phyloP scores from a whole-genome alignment of 805 yeast species.

The Starmerella cellae region DNA sequence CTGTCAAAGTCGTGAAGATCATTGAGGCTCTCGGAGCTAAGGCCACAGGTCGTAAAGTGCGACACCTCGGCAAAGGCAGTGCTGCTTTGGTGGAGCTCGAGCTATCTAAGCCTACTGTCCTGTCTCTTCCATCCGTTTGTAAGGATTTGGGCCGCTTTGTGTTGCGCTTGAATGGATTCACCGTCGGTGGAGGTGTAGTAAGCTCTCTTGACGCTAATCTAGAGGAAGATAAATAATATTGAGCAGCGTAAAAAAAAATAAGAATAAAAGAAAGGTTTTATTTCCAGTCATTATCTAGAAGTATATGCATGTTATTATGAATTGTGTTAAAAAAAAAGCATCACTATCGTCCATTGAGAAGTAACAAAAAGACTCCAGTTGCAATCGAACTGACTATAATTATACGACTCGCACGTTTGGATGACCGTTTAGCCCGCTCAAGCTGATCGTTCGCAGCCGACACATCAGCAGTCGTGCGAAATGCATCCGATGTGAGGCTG shows the following conservation, averaged over 20 bases:
- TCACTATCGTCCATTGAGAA: conserved; percentile 25
- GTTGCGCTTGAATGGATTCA: conserved; percentile 52
- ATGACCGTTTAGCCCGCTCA: conserved; percentile 51
- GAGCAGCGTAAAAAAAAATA: no score
- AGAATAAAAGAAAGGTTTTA: no score
- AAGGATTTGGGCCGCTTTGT: conserved; percentile 53
- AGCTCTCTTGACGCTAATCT: conserved; percentile 10
- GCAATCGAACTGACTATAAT: conserved; percentile 43
- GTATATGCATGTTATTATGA: neutral
- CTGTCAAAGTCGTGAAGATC: conserved; percentile 49
- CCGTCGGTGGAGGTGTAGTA: conserved; percentile 54
- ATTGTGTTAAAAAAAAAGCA: no score
- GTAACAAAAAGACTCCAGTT: conserved; percentile 43
- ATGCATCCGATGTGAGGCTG: conserved; percentile 50
- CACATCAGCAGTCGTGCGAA: conserved; percentile 51
- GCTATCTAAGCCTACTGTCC: conserved; percentile 38
- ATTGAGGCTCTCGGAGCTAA: conserved; percentile 24
- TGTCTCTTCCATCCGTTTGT: conserved; percentile 37
- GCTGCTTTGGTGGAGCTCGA: conserved; percentile 46
- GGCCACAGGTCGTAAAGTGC: conserved; percentile 28
- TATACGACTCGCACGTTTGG: conserved; percentile 46
- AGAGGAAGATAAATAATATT: no score
- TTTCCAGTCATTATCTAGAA: no score
- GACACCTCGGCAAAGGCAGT: conserved; percentile 50
- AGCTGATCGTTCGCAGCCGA: conserved; percentile 58